These are phyloP conservation scores for Harrya chromipes DNA, from an alignment of 768 basidiomycete species.

Conservation along the genomic window DNA sequence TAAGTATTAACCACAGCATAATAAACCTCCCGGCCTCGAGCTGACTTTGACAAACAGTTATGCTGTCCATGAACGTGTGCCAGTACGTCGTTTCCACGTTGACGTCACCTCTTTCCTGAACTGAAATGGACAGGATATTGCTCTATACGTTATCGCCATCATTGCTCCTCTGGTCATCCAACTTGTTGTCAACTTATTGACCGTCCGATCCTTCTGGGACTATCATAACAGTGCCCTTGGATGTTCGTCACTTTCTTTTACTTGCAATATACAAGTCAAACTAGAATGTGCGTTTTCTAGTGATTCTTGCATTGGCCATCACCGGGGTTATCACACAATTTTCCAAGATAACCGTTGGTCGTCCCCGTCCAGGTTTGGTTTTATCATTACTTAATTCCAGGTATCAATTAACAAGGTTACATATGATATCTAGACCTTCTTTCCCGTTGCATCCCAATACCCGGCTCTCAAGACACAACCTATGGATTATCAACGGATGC, in stretches of 20 bases:
- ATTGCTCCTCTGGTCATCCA: slow-evolving; percentile 71
- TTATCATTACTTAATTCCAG: background rate
- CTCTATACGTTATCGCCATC: slow-evolving; percentile 50
- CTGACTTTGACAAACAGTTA: slow-evolving; percentile 41
- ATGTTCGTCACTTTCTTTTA: slow-evolving; percentile 33
- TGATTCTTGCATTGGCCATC: slow-evolving; percentile 69
- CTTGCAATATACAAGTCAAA: slow-evolving; percentile 20
- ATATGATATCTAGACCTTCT: slow-evolving; percentile 23
- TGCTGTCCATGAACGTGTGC: slow-evolving; percentile 74
- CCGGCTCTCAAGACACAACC: slow-evolving; percentile 60
- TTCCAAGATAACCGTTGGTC: slow-evolving; percentile 82
- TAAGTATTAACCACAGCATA: slow-evolving; percentile 6
- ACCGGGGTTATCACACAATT: slow-evolving; percentile 84
- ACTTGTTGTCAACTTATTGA: slow-evolving; percentile 63
- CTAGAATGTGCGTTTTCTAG: slow-evolving; percentile 31
- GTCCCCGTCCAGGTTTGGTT: slow-evolving; percentile 75
- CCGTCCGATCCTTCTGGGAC: slow-evolving; percentile 88
- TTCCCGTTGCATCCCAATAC: slow-evolving; percentile 57
- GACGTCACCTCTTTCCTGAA: background rate
- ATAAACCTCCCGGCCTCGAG: background rate
- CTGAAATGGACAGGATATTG: slow-evolving; percentile 36
- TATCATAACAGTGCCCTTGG: slow-evolving; percentile 64
- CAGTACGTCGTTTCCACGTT: slow-evolving; percentile 42
- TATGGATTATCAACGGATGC: slow-evolving; percentile 72
- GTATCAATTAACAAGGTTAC: background rate